Conservation (phyloP, 108 stramenopile species). For the Phaeodactylum tricornutum region DNA sequence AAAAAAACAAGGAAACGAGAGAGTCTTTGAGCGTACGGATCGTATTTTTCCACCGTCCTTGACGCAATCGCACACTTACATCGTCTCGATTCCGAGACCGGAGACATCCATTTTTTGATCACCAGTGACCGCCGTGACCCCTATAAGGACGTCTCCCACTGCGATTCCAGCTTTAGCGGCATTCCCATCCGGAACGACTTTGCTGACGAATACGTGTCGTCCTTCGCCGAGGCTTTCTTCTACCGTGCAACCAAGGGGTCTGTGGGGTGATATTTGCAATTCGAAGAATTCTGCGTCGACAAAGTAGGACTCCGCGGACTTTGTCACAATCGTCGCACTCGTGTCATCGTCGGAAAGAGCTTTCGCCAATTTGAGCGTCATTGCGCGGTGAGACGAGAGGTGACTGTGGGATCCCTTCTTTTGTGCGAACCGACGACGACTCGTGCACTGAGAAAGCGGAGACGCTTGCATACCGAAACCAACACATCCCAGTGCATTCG, state of each 20-base stretch:
- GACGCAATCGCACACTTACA: slow-evolving; percentile 24
- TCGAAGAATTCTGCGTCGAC: too few relatives aligned
- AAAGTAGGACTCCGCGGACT: too few relatives aligned
- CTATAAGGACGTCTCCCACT: slow-evolving; percentile 72
- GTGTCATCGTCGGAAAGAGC: too few relatives aligned
- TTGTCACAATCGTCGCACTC: too few relatives aligned
- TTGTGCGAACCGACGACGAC: too few relatives aligned
- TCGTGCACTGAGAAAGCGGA: too few relatives aligned
- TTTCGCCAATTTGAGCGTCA: too few relatives aligned
- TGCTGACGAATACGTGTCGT: slow-evolving; percentile 53
- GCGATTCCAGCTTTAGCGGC: slow-evolving; percentile 46
- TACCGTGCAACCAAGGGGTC: slow-evolving; percentile 64
- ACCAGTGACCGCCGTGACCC: slow-evolving; percentile 47
- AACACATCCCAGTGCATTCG: too few relatives aligned
- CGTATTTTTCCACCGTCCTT: not conserved
- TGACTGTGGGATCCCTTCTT: too few relatives aligned
- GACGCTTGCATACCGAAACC: too few relatives aligned
- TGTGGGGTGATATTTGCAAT: slow-evolving; percentile 44
- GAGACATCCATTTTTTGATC: slow-evolving; percentile 25
- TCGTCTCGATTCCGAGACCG: slow-evolving; percentile 35
- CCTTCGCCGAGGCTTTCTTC: slow-evolving; percentile 61
- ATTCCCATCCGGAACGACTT: slow-evolving; percentile 45
- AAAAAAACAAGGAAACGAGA: not conserved
- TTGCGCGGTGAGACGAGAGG: too few relatives aligned
- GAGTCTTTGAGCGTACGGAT: not conserved